Evolutionary conservation across 2,329 filamentous ascomycete genomes (phyloP).

Genomic region (Fusarium acutatum): DNA sequence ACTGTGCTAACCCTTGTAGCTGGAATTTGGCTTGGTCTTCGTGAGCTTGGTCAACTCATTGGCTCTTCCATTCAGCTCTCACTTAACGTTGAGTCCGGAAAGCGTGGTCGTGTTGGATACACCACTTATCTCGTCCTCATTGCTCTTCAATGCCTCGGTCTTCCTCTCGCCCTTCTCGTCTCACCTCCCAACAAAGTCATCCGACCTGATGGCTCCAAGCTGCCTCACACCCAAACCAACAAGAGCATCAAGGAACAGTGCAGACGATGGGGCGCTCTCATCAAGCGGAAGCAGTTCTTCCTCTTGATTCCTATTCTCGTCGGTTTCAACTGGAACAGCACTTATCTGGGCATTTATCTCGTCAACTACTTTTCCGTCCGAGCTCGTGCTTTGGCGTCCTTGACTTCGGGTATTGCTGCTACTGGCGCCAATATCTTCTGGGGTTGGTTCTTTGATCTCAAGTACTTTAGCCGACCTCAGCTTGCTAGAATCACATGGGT

Average conservation of each 20-base stretch:
- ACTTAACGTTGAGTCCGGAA: slow-evolving; percentile 54
- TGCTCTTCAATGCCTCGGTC: slow-evolving; percentile 38
- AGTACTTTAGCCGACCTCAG: slow-evolving; percentile 50
- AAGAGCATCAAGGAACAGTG: slow-evolving; percentile 27
- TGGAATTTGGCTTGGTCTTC: slow-evolving; percentile 62
- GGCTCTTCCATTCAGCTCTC: slow-evolving; percentile 60
- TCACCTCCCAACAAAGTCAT: slow-evolving; percentile 38
- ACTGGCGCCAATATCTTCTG: slow-evolving; percentile 57
- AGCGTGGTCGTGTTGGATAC: slow-evolving; percentile 42
- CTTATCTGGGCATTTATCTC: slow-evolving; percentile 61
- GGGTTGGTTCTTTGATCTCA: slow-evolving; percentile 60
- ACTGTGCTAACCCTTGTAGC: slow-evolving; percentile 39
- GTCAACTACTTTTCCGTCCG: slow-evolving; percentile 62
- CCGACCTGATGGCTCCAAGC: slow-evolving; percentile 27
- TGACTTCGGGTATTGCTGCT: slow-evolving; percentile 56
- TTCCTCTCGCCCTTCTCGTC: slow-evolving; percentile 34
- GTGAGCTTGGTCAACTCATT: slow-evolving; percentile 62
- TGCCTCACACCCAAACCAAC: slow-evolving; percentile 18
- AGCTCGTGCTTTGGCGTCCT: slow-evolving; percentile 54
- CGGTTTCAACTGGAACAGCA: slow-evolving; percentile 60
- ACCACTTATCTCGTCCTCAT: slow-evolving; percentile 39
- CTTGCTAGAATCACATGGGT: slow-evolving; percentile 55
- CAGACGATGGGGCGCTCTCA: slow-evolving; percentile 44
- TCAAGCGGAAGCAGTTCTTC: slow-evolving; percentile 55
- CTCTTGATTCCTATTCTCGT: slow-evolving; percentile 59